These are phyloP conservation scores for Tolypocladium pustulatum DNA, from an alignment of 2,329 filamentous ascomycete species.

Conservation along the genomic window DNA sequence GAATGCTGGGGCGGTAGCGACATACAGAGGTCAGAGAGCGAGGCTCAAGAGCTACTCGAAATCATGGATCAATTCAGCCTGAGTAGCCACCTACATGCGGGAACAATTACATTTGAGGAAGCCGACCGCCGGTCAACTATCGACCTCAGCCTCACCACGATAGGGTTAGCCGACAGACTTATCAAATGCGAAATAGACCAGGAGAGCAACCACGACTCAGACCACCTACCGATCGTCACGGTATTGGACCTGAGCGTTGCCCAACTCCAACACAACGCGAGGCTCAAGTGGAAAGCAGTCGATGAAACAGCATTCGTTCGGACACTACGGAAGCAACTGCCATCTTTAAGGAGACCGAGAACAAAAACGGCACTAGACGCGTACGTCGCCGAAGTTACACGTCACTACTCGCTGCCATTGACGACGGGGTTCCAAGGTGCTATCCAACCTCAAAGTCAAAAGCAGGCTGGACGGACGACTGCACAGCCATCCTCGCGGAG, in stretches of 20 bases:
- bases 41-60: background rate
- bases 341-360: background rate
- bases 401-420: background rate
- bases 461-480: background rate
- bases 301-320: background rate
- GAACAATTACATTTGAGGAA: background rate
- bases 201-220: background rate
- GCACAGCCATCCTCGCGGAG: background rate
- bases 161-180: background rate
- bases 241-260: background rate
- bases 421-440: background rate
- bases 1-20: background rate
- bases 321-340: background rate
- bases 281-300: background rate
- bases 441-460: background rate
- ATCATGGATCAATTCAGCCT: background rate
- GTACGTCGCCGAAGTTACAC: background rate
- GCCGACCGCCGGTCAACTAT: background rate
- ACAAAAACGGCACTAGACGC: background rate
- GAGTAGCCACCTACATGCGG: background rate
- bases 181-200: background rate
- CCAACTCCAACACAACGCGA: background rate
- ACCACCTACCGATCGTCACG: background rate
- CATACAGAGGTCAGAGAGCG: background rate
- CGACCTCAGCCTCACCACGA: background rate